Percentiles rank a stretch among this genome's conserved stretches.
phyloP scores from a whole-genome alignment of 2,329 filamentous ascomycete genomes.

The Coniella vitis region DNA sequence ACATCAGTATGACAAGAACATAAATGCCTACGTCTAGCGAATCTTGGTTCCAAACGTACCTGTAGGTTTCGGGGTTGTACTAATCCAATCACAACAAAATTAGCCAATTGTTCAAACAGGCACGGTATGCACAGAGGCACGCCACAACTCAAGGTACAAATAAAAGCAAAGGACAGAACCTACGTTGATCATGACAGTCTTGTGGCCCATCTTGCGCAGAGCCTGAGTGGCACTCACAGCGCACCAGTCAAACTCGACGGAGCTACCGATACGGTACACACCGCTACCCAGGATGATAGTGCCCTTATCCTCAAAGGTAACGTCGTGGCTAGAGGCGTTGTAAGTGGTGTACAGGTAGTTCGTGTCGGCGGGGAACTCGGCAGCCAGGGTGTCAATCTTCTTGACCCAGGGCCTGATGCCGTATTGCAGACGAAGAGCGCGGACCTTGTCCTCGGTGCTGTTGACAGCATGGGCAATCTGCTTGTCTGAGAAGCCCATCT shows the following conservation, averaged over 20 bases:
- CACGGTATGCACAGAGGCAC: background rate
- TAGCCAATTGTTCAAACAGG: background rate
- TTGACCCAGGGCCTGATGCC: constrained; percentile 94
- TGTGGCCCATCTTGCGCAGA: constrained; percentile 80
- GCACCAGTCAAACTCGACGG: constrained; percentile 98
- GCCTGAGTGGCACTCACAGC: constrained; percentile 84
- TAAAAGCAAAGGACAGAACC: constrained; percentile 22
- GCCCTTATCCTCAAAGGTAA: constrained; percentile 88
- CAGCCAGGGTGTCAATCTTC: constrained; percentile 95
- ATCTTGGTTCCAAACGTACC: constrained; percentile 7
- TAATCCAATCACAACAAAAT: constrained; percentile 6
- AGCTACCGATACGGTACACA: constrained; percentile 95
- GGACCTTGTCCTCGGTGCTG: constrained; percentile 82
- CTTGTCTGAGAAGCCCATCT: constrained; percentile 93
- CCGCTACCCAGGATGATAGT: constrained; percentile 85
- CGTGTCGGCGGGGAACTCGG: constrained; percentile 90
- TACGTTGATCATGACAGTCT: constrained; percentile 95
- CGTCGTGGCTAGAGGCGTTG: constrained; percentile 89
- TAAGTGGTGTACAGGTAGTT: constrained; percentile 98
- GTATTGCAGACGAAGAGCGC: constrained; percentile 75
- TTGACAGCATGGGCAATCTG: constrained; percentile 86
- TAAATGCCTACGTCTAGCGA: background rate
- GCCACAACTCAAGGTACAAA: background rate
- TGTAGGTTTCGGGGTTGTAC: constrained; percentile 75
- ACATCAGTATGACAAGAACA: background rate